Evolutionary conservation across 345 rosid genomes (phyloP), one percentile per base, ranked within the genome.

Genomic region (Eutrema japonicum): DNA sequence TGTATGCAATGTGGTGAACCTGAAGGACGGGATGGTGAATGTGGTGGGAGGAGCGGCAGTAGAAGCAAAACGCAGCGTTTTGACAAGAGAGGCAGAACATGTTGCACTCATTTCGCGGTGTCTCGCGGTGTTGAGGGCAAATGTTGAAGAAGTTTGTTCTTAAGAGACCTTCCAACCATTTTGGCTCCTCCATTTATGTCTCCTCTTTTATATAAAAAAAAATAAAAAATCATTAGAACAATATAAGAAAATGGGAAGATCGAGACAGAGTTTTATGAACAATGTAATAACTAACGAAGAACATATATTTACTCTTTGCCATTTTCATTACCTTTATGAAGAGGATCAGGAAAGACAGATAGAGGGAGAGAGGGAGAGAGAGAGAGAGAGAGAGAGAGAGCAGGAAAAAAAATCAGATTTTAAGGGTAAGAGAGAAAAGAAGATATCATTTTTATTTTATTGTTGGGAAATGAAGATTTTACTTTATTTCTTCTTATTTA

Each of bases 61-160:
- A 90, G 78, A 86, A 85, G 78, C 96, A 93, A 74, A 90, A 90
- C 43, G 93, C 85, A 7, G 73, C 80, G 49, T 76, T 84, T 27
- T 64, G 77, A 48, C 98, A 93, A 42, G 86, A 96, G 43, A 93
- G 72, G 62, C 98, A 93, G 79, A 80, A 93, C 97, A 93, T 86
- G 73, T 93, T 93, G 71, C 92, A 87, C 83, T 93, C 97, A 45
- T 90, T 87, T 49, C 89, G 68, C 0, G 96, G 82, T 22, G 93
- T 81, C 35, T 85, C 87, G 13, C 83, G 72, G 37, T 93, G 98
- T 13, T 63, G 80, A 8, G 80, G 68, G 76, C 98, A 93, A 40
- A 84, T 74, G 52, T 73, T 69, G 85, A 93, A 93, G 78, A 90
- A 90, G 22, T 73, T 64, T 30, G 92, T 79, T 64, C 73, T 73